Conservation (phyloP, 169 alveolate species). For the Plasmodium yoelii region DNA sequence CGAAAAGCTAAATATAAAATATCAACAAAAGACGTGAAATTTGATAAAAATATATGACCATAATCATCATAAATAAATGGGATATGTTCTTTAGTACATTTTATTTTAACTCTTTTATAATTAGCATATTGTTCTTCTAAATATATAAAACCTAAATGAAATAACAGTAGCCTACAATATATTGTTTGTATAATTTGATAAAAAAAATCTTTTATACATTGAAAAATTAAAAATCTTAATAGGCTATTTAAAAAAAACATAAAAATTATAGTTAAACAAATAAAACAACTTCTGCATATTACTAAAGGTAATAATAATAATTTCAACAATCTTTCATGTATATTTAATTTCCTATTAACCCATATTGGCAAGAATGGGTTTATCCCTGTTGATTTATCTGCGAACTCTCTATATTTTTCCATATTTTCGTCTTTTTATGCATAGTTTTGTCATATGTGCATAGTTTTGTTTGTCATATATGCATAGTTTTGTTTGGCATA, state of each 20-base stretch:
- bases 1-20: constrained; percentile 65
- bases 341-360: constrained; percentile 69
- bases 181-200: constrained; percentile 54
- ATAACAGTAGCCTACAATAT: constrained; percentile 41
- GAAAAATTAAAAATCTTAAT: constrained; percentile 33
- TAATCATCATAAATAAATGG: constrained; percentile 64
- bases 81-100: constrained; percentile 34
- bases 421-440: constrained; percentile 14
- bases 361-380: constrained; percentile 81
- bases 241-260: constrained; percentile 63
- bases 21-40: constrained; percentile 66
- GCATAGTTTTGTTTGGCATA: too few species aligned
- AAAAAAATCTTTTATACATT: constrained; percentile 57
- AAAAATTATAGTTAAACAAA: constrained; percentile 45
- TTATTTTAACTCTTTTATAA: constrained; percentile 59
- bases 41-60: constrained; percentile 69
- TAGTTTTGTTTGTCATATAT: too few species aligned
- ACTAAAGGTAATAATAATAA: constrained; percentile 49
- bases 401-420: constrained; percentile 79
- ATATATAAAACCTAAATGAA: constrained; percentile 57
- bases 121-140: constrained; percentile 69
- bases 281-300: constrained; percentile 36
- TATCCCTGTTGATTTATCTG: constrained; percentile 83
- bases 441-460: neutral
- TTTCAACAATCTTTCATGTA: constrained; percentile 39